A percentile compares a stretch with the other conserved stretches of the same genome.
Evolutionary conservation across 163 green algal genomes (phyloP).

Genomic region (Scenedesmus sp.): DNA sequence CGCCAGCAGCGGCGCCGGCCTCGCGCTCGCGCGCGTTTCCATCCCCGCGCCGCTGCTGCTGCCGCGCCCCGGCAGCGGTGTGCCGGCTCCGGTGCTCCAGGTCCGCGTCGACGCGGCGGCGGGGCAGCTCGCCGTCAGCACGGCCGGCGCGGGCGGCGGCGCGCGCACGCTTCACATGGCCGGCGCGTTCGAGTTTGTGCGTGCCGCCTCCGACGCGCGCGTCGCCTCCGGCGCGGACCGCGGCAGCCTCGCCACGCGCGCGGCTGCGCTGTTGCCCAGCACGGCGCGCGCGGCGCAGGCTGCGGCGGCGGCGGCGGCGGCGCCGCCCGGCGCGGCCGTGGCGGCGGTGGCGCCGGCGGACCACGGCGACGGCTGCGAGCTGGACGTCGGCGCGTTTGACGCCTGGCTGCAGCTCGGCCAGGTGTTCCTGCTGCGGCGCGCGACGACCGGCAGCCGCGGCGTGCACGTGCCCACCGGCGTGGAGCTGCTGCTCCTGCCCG

Average conservation of each 20-base stretch:
- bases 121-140: neutral
- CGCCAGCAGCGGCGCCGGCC: neutral
- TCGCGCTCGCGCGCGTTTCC: constrained; percentile 1
- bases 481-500: constrained; percentile 10
- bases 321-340: neutral
- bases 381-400: constrained; percentile 43
- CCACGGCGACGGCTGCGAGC: constrained; percentile 16
- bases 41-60: constrained; percentile 72
- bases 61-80: constrained; percentile 19
- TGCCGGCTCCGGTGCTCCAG: neutral
- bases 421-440: constrained; percentile 34
- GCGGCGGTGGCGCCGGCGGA: neutral
- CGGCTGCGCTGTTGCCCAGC: neutral
- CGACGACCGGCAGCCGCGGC: neutral
- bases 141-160: neutral
- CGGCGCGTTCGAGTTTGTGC: too few relatives aligned
- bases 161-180: too few relatives aligned
- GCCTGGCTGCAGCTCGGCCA: constrained; percentile 47
- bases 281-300: neutral
- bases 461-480: constrained; percentile 32
- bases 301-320: neutral
- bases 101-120: neutral
- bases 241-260: neutral
- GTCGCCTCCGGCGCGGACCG: too few relatives aligned
- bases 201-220: too few relatives aligned